Base-by-base conservation (phyloP, 2,329 filamentous ascomycete genomes). In the Zarea fungicola region DNA sequence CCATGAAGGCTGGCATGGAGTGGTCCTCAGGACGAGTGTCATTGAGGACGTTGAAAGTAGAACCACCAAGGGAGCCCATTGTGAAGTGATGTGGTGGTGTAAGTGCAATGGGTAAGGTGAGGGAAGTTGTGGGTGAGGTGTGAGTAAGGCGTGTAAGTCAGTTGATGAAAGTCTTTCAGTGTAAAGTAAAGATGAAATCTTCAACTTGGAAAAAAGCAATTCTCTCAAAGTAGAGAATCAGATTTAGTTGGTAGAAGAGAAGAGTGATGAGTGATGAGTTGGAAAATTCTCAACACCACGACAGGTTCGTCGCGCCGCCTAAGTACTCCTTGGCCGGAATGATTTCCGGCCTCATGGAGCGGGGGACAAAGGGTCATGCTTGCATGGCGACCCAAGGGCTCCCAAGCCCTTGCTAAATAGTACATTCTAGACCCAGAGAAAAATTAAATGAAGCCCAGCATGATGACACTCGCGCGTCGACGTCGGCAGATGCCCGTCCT, bases 1-100 rank as follows among this genome's bases (percentile, higher is more conserved):
- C 85, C 81, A 89, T 88, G 72, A 91, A 91, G 58, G 85, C 81
- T 6, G 83, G 83, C 23, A 88, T 71, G 36, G 80, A 76, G 48
- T 62, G 76, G 65, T 87, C 81, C 52, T 81, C 66, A 1, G 82
- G 80, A 62, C 68, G 73, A 51, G 81, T 77, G 68, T 86, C 83
- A 49, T 74, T 69, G 36, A 88, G 73, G 66, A 88, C 78, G 48
- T 74, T 68, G 63, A 87, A 87, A 50, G 64, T 53, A 50, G 54
- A 51, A 53, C 60, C 58, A 35, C 59, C 56, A 48, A 73, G 57
- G 52, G 70, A 73, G 22, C 70, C 70, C 72, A 75, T 74, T 51
- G 43, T 65, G 62, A 46, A 34, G 36, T 34, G 36, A 41, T 36
- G 41, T 48, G 45, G 37, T 46, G 36, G 36, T 49, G 19, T 49